Conservation (phyloP, 2,329 filamentous ascomycete species). For the Lachnellula occidentalis region DNA sequence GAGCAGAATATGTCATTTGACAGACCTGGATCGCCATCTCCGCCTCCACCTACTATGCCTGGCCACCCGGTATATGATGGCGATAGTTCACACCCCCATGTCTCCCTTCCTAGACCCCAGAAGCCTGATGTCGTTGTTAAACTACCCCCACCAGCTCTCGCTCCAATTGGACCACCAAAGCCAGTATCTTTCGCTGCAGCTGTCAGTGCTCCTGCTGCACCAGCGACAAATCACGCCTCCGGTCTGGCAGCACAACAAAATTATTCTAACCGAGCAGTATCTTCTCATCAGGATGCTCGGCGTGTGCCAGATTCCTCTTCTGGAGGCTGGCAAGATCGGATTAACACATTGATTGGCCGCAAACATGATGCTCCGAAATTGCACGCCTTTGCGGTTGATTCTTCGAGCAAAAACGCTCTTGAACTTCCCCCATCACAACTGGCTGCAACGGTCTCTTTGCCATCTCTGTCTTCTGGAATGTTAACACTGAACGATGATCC, state of each 20-base stretch:
- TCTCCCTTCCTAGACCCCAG: conserved; percentile 62
- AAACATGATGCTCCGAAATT: conserved; percentile 54
- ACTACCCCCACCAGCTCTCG: conserved; percentile 52
- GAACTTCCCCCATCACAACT: conserved; percentile 46
- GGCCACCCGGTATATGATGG: conserved; percentile 70
- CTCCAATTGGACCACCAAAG: conserved; percentile 38
- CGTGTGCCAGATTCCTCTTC: conserved; percentile 17
- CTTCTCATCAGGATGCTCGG: conserved; percentile 37
- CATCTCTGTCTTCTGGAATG: conserved; percentile 29
- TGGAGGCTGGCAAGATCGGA: conserved; percentile 70
- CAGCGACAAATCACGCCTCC: conserved; percentile 13
- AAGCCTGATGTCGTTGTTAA: conserved; percentile 76
- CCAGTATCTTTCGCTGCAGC: conserved; percentile 40
- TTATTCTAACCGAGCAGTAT: conserved; percentile 35
- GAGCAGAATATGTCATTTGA: conserved; percentile 34
- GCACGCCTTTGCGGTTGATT: conserved; percentile 58
- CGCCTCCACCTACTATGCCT: conserved; percentile 65
- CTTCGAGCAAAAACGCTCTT: conserved; percentile 61
- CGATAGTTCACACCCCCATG: conserved; percentile 58
- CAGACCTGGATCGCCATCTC: conserved; percentile 52
- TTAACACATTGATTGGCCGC: conserved; percentile 69
- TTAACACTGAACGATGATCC: conserved; percentile 38
- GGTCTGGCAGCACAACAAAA: conserved; percentile 23
- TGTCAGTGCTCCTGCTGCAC: conserved; percentile 30
- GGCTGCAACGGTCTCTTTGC: conserved; percentile 66